Evolutionary conservation across 805 yeast genomes (phyloP).

Genomic region (Kluyveromyces lactis): DNA sequence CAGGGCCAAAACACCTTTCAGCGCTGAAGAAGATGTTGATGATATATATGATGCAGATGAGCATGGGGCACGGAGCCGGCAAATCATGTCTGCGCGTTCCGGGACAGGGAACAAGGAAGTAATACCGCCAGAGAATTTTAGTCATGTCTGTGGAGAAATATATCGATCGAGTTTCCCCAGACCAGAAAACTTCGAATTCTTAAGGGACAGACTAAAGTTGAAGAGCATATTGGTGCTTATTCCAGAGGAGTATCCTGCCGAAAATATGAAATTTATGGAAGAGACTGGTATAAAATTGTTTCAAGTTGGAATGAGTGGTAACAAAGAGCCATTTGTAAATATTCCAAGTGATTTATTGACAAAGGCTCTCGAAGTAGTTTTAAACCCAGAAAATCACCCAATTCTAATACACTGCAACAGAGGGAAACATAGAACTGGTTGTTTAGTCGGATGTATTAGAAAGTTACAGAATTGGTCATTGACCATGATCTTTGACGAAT

Average conservation of each 20-base stretch:
- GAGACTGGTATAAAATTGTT: conserved; percentile 57
- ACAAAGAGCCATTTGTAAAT: conserved; percentile 89
- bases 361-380: conserved; percentile 69
- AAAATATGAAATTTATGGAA: conserved; percentile 56
- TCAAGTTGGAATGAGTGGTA: conserved; percentile 91
- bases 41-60: conserved; percentile 19
- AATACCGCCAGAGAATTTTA: conserved; percentile 82
- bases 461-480: conserved; percentile 87
- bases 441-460: conserved; percentile 87
- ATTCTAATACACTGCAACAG: conserved; percentile 89
- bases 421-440: conserved; percentile 96
- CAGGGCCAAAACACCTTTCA: neutral
- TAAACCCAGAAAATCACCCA: conserved; percentile 86
- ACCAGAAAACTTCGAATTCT: conserved; percentile 67
- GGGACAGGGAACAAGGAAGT: conserved; percentile 11
- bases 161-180: conserved; percentile 90
- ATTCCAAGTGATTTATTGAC: conserved; percentile 61
- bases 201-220: conserved; percentile 47
- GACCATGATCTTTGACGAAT: conserved; percentile 92
- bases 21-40: conserved; percentile 18
- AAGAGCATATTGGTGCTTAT: conserved; percentile 76
- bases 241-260: conserved; percentile 85
- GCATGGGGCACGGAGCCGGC: conserved; percentile 13
- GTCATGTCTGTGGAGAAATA: conserved; percentile 68
- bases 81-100: conserved; percentile 4